Base-by-base conservation (phyloP, 495 filamentous ascomycete species). In the Aspergillus sclerotioniger region DNA sequence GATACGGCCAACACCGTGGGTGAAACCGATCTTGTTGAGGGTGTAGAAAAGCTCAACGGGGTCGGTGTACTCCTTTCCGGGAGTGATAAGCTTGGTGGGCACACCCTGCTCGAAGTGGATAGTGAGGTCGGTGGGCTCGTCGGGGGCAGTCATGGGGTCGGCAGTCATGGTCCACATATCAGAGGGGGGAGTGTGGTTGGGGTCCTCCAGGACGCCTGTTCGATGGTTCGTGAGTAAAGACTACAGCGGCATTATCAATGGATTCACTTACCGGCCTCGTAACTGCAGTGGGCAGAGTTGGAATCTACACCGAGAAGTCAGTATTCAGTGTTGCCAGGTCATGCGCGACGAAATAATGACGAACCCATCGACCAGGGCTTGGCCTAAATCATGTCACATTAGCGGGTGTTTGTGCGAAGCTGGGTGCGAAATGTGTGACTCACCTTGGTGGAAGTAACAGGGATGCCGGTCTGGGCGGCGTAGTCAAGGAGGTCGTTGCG, bases 401-500 rank as follows among this genome's bases (percentile, higher is more conserved):
- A 57, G 55, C 47, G 13, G 9, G 25, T n/a, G n/a, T 6, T 12
- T 16, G 5, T 32, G 28, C 31, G 25, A 32, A 15, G 8, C n/a
- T 16, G 10, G 1, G 25, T 15, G 10, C 16, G 25, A 45, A 29
- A 17, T 54, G 20, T 12, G 33, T 46, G 31, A 31, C 37, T 54
- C 45, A 57, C 55, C 81, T 95, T 96, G 66, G 90, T 92, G 60
- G 86, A 90, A 45, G 86, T 88, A 59, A 96, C 91, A 31, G 93
- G 92, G 56, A 96, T 93, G 63, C 84, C 84, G 65, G 83, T 85
- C 71, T 87, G 69, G 12, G 76, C 80, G 60, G 92, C 94, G 66
- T 92, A 97, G 71, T 91, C 86, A 62, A 98, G 89, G 37, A 98
- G 85, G 68, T 92, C 90, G 64, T 90, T 85, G 58, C 93, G 88